Conservation (phyloP, 345 rosid species). For the Durio zibethinus region DNA sequence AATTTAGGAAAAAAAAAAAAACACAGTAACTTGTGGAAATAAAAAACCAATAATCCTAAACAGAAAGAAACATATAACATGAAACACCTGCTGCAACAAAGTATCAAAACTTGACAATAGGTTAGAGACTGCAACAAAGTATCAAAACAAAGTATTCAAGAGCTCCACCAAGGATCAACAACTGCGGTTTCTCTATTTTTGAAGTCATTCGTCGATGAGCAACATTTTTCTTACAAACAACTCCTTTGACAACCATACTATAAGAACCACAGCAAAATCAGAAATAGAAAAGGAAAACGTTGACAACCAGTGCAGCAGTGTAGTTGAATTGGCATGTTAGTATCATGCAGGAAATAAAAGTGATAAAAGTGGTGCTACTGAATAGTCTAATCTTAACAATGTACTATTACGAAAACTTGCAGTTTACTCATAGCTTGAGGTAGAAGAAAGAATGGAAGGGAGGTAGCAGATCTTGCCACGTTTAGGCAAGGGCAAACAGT, state of each 20-base stretch:
- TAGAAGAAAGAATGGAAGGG: background rate
- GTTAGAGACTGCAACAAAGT: constrained; percentile 84
- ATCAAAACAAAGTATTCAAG: no score
- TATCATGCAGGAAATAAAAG: background rate
- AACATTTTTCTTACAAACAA: constrained; percentile 97
- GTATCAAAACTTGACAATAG: constrained; percentile 90
- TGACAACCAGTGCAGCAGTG: background rate
- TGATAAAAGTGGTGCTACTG: background rate
- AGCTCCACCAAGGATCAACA: constrained; percentile 89
- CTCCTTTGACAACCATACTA: constrained; percentile 90
- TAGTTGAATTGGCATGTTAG: background rate
- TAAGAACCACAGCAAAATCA: constrained; percentile 18
- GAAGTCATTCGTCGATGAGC: constrained; percentile 94
- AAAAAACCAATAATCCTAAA: constrained; percentile 10
- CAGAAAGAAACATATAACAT: constrained; percentile 20
- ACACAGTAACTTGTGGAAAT: background rate
- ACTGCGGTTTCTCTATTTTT: constrained; percentile 73
- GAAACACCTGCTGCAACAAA: constrained; percentile 82
- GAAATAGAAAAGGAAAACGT: background rate
- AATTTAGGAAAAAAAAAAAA: constrained; percentile 1
- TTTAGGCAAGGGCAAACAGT: background rate
- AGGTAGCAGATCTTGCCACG: background rate
- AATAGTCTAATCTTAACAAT: background rate
- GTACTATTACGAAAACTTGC: background rate
- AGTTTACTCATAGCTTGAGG: background rate